Conservation (phyloP, 2,329 filamentous ascomycete species). For the Teratosphaeriaceae sp. region DNA sequence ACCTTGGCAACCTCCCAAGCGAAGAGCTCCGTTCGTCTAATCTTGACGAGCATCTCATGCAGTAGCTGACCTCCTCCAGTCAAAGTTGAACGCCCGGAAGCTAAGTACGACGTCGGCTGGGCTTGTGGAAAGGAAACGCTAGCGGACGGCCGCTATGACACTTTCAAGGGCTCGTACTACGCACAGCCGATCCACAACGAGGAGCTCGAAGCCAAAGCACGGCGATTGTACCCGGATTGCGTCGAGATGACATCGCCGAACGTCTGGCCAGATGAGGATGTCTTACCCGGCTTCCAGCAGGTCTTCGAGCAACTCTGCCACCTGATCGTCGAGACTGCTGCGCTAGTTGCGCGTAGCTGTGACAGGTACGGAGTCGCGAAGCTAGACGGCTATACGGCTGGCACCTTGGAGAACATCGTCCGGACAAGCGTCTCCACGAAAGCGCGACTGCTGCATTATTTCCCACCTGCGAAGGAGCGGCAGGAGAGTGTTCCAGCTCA, state of each 20-base stretch:
- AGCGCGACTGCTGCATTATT: conserved; percentile 88
- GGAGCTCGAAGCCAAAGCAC: conserved; percentile 51
- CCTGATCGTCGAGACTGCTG: conserved; percentile 83
- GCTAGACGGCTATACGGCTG: conserved; percentile 66
- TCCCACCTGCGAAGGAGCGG: conserved; percentile 45
- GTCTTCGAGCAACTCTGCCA: conserved; percentile 70
- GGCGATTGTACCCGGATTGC: conserved; percentile 56
- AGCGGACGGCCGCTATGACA: conserved; percentile 70
- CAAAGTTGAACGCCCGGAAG: conserved; percentile 42
- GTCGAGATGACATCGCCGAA: conserved; percentile 87
- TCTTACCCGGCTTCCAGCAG: conserved; percentile 67
- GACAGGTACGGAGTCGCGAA: conserved; percentile 77
- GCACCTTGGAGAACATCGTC: conserved; percentile 84
- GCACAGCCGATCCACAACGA: conserved; percentile 60
- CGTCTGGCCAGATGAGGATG: conserved; percentile 68
- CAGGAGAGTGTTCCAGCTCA: conserved; percentile 25
- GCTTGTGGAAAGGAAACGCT: conserved; percentile 76
- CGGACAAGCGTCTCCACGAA: conserved; percentile 82
- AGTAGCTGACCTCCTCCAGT: conserved; percentile 19
- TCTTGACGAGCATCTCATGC: neutral
- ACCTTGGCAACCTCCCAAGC: conserved; percentile 72
- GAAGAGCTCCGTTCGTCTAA: conserved; percentile 66
- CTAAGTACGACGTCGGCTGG: conserved; percentile 64
- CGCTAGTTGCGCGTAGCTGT: conserved; percentile 82
- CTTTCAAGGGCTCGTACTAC: conserved; percentile 76